Percentiles rank a stretch among this genome's conserved stretches.
These are phyloP conservation scores for Chytriomyces sp. DNA, from an alignment of 192 early-diverging fungal genomes.

Conservation along the genomic window DNA sequence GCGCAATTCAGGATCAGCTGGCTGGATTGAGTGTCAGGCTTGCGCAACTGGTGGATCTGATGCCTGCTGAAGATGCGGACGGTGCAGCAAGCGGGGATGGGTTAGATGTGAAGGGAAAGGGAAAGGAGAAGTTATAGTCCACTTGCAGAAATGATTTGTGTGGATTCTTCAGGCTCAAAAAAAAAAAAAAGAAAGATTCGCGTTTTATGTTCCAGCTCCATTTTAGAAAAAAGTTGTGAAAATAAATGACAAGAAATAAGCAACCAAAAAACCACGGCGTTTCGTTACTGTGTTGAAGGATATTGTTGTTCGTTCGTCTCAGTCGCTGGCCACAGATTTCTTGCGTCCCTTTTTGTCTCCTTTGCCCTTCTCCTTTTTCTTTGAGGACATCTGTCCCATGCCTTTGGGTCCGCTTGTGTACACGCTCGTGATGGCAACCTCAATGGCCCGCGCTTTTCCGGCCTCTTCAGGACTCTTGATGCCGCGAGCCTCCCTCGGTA, in stretches of 20 bases:
- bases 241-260: too few relatives aligned
- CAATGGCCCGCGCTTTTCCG: conserved; percentile 36
- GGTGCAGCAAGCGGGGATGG: background rate
- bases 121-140: conserved; percentile 6
- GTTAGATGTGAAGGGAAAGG: conserved; percentile 22
- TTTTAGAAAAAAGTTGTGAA: too few relatives aligned
- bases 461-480: conserved; percentile 26
- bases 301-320: too few relatives aligned
- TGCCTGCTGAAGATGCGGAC: background rate
- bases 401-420: conserved; percentile 45
- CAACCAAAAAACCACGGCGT: too few relatives aligned
- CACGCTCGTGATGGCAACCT: conserved; percentile 37
- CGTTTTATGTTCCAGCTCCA: too few relatives aligned
- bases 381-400: conserved; percentile 19
- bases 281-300: too few relatives aligned
- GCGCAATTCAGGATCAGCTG: conserved; percentile 51
- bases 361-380: conserved; percentile 33
- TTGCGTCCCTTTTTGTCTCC: conserved; percentile 27
- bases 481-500: conserved; percentile 21
- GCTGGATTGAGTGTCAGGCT: conserved; percentile 53
- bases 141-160: too few relatives aligned
- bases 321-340: background rate
- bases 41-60: conserved; percentile 47
- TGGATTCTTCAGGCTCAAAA: too few relatives aligned
- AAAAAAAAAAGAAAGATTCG: too few relatives aligned